These are phyloP conservation scores for Citrullus amarus DNA, from an alignment of 306 rosid genomes.

Conservation along the genomic window DNA sequence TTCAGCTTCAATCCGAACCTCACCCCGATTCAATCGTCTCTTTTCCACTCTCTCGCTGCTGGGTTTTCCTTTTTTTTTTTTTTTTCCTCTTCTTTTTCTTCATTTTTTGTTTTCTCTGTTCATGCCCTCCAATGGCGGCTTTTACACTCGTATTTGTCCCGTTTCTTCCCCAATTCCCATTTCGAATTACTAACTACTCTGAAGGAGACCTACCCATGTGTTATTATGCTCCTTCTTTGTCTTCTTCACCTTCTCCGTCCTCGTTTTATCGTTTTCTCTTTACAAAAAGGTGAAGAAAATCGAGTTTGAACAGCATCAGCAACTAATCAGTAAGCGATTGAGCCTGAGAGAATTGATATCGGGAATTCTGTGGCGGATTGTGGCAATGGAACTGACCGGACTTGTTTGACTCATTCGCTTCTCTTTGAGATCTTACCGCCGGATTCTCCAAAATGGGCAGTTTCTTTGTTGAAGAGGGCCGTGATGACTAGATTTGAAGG, in stretches of 20 bases:
- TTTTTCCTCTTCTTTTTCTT: too few relatives aligned
- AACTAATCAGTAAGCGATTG: slow-evolving; percentile 14
- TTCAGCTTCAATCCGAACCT: neutral
- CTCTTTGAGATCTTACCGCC: slow-evolving; percentile 32
- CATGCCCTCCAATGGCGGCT: slow-evolving; percentile 50
- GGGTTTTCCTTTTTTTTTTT: neutral
- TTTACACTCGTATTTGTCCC: slow-evolving; percentile 10
- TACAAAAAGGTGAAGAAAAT: slow-evolving; percentile 17
- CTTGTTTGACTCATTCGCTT: slow-evolving; percentile 29
- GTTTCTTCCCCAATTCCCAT: slow-evolving; percentile 14
- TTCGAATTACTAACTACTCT: neutral
- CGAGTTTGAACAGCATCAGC: slow-evolving; percentile 5
- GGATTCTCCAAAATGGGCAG: slow-evolving; percentile 42
- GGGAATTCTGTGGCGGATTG: slow-evolving; percentile 14
- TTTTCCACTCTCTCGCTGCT: neutral
- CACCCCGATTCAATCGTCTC: neutral
- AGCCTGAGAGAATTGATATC: slow-evolving; percentile 8
- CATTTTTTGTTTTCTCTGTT: neutral
- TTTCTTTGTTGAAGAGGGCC: slow-evolving; percentile 18
- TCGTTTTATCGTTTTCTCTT: slow-evolving; percentile 19
- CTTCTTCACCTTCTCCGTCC: slow-evolving; percentile 23
- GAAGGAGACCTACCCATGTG: slow-evolving; percentile 29
- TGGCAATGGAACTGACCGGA: slow-evolving; percentile 8
- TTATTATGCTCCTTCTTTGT: slow-evolving; percentile 15
- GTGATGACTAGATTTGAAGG: slow-evolving; percentile 13